A percentile compares a stretch with the other conserved stretches of the same genome.
phyloP scores from a whole-genome alignment of 1,284 basidiomycete genomes.

The Mycena sp. region DNA sequence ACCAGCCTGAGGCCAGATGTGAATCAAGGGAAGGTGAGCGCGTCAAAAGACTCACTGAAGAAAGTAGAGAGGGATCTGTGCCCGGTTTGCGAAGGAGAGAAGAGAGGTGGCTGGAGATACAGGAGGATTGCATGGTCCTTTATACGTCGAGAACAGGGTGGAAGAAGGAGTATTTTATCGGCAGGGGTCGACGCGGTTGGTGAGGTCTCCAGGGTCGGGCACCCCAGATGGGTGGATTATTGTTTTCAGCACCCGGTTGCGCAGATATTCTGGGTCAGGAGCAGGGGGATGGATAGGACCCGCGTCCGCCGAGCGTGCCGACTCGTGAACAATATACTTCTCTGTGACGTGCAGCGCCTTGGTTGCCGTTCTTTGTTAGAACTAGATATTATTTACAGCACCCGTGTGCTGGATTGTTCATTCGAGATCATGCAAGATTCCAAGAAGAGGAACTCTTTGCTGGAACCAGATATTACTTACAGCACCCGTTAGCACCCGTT shows the following conservation, averaged over 20 bases:
- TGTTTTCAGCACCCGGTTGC: slow-evolving; percentile 9
- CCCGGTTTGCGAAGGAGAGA: slow-evolving; percentile 21
- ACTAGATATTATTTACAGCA: too few species aligned
- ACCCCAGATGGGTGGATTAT: neutral
- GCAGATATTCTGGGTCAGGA: too few species aligned
- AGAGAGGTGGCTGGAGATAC: slow-evolving; percentile 23
- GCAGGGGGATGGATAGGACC: too few species aligned
- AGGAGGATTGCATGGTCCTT: slow-evolving; percentile 7
- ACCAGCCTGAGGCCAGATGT: slow-evolving; percentile 1
- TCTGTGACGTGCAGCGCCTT: too few species aligned
- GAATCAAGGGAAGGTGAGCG: neutral
- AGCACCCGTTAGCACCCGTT: too few species aligned
- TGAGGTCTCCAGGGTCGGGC: slow-evolving; percentile 5
- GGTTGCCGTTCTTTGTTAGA: too few species aligned
- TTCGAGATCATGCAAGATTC: too few species aligned
- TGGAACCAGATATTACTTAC: too few species aligned
- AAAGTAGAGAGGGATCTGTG: slow-evolving; percentile 19
- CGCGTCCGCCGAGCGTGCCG: too few species aligned
- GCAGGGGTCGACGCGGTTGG: neutral
- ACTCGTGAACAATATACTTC: too few species aligned
- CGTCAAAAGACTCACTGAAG: slow-evolving; percentile 12
- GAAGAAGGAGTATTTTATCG: neutral
- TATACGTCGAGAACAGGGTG: slow-evolving; percentile 5
- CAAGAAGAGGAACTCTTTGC: too few species aligned
- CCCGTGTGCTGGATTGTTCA: too few species aligned